Conservation (phyloP, 345 rosid genomes). For the Carallia brachiata region DNA sequence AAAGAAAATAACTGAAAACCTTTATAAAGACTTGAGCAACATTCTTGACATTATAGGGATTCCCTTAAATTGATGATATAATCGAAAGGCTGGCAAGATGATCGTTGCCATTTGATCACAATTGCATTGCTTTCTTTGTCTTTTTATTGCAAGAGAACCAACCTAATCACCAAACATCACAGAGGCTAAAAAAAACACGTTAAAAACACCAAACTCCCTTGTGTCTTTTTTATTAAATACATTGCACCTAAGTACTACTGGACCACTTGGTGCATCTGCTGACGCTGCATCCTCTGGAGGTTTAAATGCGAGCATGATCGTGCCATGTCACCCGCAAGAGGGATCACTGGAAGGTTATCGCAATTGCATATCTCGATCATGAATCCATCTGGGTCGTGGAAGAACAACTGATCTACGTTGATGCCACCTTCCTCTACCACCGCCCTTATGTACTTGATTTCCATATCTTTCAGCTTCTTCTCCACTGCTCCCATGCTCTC, state of each 20-base stretch:
- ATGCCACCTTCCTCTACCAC: slow-evolving; percentile 83
- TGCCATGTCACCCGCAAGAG: slow-evolving; percentile 50
- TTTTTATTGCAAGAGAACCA: too few species aligned
- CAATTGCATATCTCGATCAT: slow-evolving; percentile 96
- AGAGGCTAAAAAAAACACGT: too few species aligned
- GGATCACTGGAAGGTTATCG: slow-evolving; percentile 71
- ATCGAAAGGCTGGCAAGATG: too few species aligned
- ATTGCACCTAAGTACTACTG: slow-evolving; percentile 21
- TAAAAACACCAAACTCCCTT: too few species aligned
- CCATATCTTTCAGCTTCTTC: slow-evolving; percentile 70
- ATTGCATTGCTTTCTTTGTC: too few species aligned
- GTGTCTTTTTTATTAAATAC: too few species aligned
- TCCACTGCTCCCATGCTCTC: slow-evolving; percentile 81
- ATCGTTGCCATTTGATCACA: too few species aligned
- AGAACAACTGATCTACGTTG: slow-evolving; percentile 77
- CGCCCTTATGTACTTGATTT: slow-evolving; percentile 48
- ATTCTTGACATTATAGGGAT: too few species aligned
- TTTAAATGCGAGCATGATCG: slow-evolving; percentile 54
- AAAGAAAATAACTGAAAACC: too few species aligned
- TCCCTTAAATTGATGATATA: too few species aligned
- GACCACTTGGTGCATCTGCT: slow-evolving; percentile 26
- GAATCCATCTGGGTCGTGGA: slow-evolving; percentile 91
- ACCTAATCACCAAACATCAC: too few species aligned
- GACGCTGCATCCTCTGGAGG: slow-evolving; percentile 31
- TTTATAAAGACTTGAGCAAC: too few species aligned